Evolutionary conservation across 805 yeast genomes (phyloP).

Genomic region (Pichia exigua): DNA sequence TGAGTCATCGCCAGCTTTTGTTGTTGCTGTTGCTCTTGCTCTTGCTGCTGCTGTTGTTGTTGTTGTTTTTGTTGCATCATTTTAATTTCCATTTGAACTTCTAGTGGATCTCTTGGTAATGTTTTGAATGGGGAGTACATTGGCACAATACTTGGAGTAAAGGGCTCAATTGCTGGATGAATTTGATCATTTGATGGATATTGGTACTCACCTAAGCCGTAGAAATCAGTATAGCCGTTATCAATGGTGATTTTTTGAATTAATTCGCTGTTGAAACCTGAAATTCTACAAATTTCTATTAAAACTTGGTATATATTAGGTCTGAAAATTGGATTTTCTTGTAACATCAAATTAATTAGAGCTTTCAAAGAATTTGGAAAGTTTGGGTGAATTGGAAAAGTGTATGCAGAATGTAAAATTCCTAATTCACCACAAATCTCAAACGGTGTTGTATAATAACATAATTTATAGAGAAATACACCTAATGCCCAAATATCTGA

Average conservation of each 20-base stretch:
- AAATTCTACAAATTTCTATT: constrained; percentile 52
- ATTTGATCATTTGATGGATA: constrained; percentile 23
- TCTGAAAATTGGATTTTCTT: constrained; percentile 72
- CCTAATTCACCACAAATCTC: constrained; percentile 85
- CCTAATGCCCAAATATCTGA: constrained; percentile 97
- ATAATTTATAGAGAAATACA: constrained; percentile 78
- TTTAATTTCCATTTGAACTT: constrained; percentile 32
- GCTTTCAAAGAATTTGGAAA: constrained; percentile 68
- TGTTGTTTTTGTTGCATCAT: constrained; percentile 24
- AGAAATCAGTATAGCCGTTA: constrained; percentile 30
- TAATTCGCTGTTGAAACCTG: constrained; percentile 28
- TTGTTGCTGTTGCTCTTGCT: constrained; percentile 10
- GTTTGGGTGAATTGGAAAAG: constrained; percentile 61
- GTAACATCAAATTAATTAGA: constrained; percentile 69
- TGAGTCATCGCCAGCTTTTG: not conserved
- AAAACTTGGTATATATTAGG: constrained; percentile 84
- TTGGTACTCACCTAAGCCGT: constrained; percentile 27
- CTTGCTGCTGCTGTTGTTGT: constrained; percentile 17
- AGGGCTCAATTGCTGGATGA: constrained; percentile 24
- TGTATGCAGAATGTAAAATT: constrained; percentile 74
- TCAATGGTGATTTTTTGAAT: not conserved
- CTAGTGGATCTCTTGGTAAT: constrained; percentile 36
- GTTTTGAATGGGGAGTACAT: constrained; percentile 28
- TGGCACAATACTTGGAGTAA: constrained; percentile 24
- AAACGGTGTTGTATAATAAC: constrained; percentile 92